Base-by-base conservation (phyloP, 306 rosid species). In the Castanea mollissima region DNA sequence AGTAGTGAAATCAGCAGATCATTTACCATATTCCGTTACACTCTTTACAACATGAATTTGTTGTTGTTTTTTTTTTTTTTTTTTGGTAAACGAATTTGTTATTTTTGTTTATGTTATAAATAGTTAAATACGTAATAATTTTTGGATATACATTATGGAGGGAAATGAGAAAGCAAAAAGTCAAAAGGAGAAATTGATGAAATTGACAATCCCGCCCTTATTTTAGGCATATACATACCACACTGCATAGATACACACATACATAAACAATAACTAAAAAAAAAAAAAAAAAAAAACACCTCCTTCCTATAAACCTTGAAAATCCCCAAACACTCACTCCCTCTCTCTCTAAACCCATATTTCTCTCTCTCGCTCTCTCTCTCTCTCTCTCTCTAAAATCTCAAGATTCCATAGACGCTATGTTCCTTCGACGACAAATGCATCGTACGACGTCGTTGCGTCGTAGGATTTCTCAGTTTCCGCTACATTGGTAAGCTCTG, bases 401-500 rank as follows among this genome's bases (percentile, higher is more conserved):
- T 79, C 55, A 6, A 56, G 57, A 73, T 74, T 55, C 71, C 71
- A 23, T 70, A 51, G 11, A 27, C 81, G 78, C 65, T 82, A 77
- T 74, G 71, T 68, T n/a, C 73, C 80, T 76, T 76, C 51, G 29
- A 35, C 68, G 19, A 65, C 56, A 44, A 68, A 19, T 68, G 79
- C 70, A 82, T 68, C 74, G 46, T 23, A 25, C 69, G 57, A 20
- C 68, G 5, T 78, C 68, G 35, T 51, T 55, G 81, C 88, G 68
- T 79, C 71, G n/a, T 44, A 34, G 68, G 60, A 69, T 81, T 84
- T 35, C 71, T 31, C 49, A 19, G 81, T 73, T 25, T 80, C 68
- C 74, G 68, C 79, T 81, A 55, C 97, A 94, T 94, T 94, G 91
- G 92, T 86, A 84, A 80, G 86, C 69, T 74, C 60, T 56, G 72